Conservation (phyloP, 129 eudicot genomes). For the Chrysanthemum lavandulifolium region DNA sequence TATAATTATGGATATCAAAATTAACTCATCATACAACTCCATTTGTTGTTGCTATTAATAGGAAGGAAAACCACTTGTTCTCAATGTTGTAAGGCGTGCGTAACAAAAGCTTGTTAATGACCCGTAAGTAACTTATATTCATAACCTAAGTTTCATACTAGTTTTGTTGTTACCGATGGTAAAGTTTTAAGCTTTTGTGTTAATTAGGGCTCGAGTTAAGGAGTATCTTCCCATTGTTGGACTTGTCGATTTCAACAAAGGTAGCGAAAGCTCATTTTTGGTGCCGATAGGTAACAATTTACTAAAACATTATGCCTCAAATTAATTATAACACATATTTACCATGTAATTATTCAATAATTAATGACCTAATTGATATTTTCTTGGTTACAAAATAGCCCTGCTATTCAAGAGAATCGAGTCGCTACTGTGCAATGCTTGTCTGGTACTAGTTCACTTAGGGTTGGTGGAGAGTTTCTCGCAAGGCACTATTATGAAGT, state of each 20-base stretch:
- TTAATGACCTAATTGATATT: no score
- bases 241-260: slow-evolving; percentile 81
- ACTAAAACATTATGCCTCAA: no score
- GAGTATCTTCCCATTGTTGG: slow-evolving; percentile 96
- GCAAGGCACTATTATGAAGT: no score
- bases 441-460: no score
- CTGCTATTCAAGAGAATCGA: no score
- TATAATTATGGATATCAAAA: slow-evolving; percentile 15
- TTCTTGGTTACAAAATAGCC: no score
- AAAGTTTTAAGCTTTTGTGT: neutral
- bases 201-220: slow-evolving; percentile 71
- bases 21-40: neutral
- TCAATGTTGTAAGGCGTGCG: slow-evolving; percentile 85
- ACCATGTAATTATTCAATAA: no score
- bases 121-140: slow-evolving; percentile 41
- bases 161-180: neutral
- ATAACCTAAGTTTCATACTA: neutral
- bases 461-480: no score
- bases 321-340: no score
- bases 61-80: slow-evolving; percentile 94
- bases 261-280: no score
- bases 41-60: slow-evolving; percentile 32
- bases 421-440: no score
- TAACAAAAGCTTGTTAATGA: slow-evolving; percentile 85
- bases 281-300: no score